Evolutionary conservation across 306 rosid genomes (phyloP).

Genomic region (Senna siamea): DNA sequence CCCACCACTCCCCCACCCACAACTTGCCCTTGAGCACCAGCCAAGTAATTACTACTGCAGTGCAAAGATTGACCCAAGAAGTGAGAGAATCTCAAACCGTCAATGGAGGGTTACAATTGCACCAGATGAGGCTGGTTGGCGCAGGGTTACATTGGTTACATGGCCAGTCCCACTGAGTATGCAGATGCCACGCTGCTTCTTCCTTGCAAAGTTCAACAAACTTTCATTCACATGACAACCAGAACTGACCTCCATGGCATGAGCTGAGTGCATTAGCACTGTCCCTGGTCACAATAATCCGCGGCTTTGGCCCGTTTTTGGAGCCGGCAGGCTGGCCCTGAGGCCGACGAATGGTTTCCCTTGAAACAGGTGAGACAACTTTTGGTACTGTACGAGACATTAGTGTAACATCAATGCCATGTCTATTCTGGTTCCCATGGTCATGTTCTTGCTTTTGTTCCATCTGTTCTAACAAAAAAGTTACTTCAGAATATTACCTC

Average conservation of each 20-base stretch:
- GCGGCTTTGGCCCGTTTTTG: slow-evolving; percentile 24
- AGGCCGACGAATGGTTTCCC: slow-evolving; percentile 42
- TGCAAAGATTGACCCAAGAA: neutral
- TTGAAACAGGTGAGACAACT: slow-evolving; percentile 48
- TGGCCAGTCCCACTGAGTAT: slow-evolving; percentile 11
- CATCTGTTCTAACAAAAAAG: neutral
- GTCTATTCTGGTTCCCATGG: slow-evolving; percentile 38
- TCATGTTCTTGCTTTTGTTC: slow-evolving; percentile 50
- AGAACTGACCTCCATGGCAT: slow-evolving; percentile 10
- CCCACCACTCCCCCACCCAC: slow-evolving; percentile 20
- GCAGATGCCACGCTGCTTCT: slow-evolving; percentile 19
- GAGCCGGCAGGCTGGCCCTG: slow-evolving; percentile 3
- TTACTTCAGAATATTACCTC: too few species aligned
- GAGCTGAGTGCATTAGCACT: slow-evolving; percentile 17
- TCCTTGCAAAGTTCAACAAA: slow-evolving; percentile 24
- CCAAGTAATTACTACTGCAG: neutral
- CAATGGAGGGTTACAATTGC: neutral
- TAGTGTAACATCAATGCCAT: slow-evolving; percentile 45
- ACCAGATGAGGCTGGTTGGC: slow-evolving; percentile 4
- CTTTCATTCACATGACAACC: slow-evolving; percentile 3
- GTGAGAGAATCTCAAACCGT: slow-evolving; percentile 18
- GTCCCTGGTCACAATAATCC: neutral
- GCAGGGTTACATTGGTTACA: slow-evolving; percentile 9
- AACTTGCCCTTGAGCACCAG: slow-evolving; percentile 21
- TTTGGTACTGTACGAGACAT: slow-evolving; percentile 49